Percentiles rank a stretch among this genome's conserved stretches.
Conservation (phyloP, 257 asterid genomes). For the Fraxinus excelsior region DNA sequence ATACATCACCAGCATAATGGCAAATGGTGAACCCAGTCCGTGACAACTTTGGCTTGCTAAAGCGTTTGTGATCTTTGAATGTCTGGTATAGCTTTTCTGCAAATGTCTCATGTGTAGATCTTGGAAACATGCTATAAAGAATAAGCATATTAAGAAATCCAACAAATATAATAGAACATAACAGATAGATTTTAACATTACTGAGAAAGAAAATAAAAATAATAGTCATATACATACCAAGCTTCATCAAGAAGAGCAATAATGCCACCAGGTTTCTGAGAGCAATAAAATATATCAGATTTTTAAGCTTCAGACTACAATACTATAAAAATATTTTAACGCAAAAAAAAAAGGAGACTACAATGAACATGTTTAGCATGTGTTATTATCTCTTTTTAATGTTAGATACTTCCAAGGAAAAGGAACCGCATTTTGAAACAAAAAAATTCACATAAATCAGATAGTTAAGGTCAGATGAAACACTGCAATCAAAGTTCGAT, state of each 20-base stretch:
- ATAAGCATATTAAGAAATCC: slow-evolving; percentile 13
- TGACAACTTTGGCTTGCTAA: slow-evolving; percentile 85
- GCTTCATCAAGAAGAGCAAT: slow-evolving; percentile 97
- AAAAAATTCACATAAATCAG: not conserved
- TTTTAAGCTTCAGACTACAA: slow-evolving; percentile 11
- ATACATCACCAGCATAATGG: slow-evolving; percentile 98
- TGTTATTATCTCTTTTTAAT: not conserved
- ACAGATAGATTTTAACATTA: slow-evolving; percentile 6
- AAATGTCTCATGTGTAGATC: slow-evolving; percentile 90
- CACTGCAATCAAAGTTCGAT: not conserved
- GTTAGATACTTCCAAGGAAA: slow-evolving; percentile 1
- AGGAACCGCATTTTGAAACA: not conserved
- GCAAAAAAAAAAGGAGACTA: slow-evolving; percentile 2
- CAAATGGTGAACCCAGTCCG: slow-evolving; percentile 78
- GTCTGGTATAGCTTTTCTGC: slow-evolving; percentile 84
- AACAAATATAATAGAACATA: slow-evolving; percentile 4
- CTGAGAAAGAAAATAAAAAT: slow-evolving; percentile 2
- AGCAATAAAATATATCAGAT: slow-evolving; percentile 24
- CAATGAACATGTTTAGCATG: not conserved
- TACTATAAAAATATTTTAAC: slow-evolving; percentile 4
- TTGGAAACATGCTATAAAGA: slow-evolving; percentile 82
- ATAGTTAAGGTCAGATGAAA: not conserved
- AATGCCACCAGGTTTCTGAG: slow-evolving; percentile 96
- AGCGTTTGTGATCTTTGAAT: slow-evolving; percentile 82
- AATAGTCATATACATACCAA: slow-evolving; percentile 54